Evolutionary conservation across 345 rosid species (phyloP), one percentile per base, ranked within the genome.

Genomic region (Arabis alpina): DNA sequence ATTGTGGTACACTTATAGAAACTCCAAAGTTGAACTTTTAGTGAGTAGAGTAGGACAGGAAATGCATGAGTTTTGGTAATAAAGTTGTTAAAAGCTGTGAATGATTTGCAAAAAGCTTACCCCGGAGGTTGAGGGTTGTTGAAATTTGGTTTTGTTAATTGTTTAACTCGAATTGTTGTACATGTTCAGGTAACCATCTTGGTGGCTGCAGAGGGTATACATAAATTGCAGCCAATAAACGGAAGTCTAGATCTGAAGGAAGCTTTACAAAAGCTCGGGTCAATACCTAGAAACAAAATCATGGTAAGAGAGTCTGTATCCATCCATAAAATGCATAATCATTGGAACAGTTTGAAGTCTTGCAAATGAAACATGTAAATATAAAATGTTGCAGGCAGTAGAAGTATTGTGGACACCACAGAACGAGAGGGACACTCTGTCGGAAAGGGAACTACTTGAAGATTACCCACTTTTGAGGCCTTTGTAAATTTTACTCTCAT

Each of bases 351-450:
- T 57, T 40, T 68, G 8, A 36, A 56, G 65, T 39, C 30, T 54
- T 25, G 58, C 5, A 64, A 54, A 55, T 64, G 43, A 64, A 48
- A 47, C 15, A 49, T 64, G 32, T 25, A 2, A 11, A 47, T 24
- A 12, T 0, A 28, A 68, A 54, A 61, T 55, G 10, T 49, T 79
- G 68, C 84, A 93, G 97, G 97, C 95, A 25, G 97, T 91, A 23
- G 97, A 93, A 80, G 97, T 89, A 68, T 70, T 93, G 80, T 93
- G 99, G 99, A 91, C 97, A 41, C 96, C 99, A 10, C 97, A 93
- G 73, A 81, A 89, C 61, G 98, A 89, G 77, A 78, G 82, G 24
- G 97, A 87, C 64, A 83, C 87, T 5, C 71, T 91, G 43, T 76
- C 97, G 9, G 93, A 91, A 74, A 78, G 84, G 50, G 90, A 91